Evolutionary conservation across 75 land plant species (phyloP).

Genomic region (Picea sitchensis): DNA sequence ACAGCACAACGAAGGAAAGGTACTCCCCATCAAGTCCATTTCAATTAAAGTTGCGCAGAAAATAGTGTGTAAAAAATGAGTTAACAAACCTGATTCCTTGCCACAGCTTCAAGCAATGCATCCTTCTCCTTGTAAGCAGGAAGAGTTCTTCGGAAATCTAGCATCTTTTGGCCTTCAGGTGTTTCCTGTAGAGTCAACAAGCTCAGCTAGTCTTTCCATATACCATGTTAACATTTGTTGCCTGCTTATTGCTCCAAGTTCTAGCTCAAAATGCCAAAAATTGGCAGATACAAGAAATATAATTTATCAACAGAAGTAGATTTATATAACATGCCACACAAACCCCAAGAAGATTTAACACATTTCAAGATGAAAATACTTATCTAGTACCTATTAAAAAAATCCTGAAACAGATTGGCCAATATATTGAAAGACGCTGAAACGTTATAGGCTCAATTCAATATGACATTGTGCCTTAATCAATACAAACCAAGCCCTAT

Average conservation of each 20-base stretch:
- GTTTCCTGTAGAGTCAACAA: slow-evolving; percentile 42
- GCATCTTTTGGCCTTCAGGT: slow-evolving; percentile 65
- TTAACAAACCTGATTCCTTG: slow-evolving; percentile 69
- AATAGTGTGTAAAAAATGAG: background rate
- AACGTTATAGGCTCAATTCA: background rate
- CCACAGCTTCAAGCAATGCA: slow-evolving; percentile 49
- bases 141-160: slow-evolving; percentile 65
- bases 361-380: background rate
- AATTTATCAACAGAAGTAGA: background rate
- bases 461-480: background rate
- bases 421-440: background rate
- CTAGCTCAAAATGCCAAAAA: background rate
- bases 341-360: background rate
- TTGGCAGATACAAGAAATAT: background rate
- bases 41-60: background rate
- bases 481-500: background rate
- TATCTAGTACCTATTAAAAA: too few relatives aligned
- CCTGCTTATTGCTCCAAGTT: background rate
- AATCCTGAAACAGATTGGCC: background rate
- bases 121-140: slow-evolving; percentile 80
- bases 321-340: background rate
- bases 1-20: background rate
- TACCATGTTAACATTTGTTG: background rate
- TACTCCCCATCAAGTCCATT: background rate
- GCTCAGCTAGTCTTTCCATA: background rate